Base-by-base conservation (phyloP, 1,284 basidiomycete genomes). In the Moesziomyces antarcticus region DNA sequence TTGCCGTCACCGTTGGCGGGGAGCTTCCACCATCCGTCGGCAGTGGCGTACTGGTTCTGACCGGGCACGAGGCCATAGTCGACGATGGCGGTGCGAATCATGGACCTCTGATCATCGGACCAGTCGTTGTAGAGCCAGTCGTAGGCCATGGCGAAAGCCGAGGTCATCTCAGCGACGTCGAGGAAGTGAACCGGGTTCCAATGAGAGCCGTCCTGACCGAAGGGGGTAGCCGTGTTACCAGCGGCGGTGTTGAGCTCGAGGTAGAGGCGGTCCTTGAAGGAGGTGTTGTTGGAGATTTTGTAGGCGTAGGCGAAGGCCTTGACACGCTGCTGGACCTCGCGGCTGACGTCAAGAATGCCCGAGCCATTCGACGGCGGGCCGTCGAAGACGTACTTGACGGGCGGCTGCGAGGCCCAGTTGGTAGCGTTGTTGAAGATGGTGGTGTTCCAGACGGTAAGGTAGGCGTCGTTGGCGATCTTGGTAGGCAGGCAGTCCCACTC, bases 121-220 rank as follows among this genome's bases (percentile, higher is more conserved):
- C 93, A 97, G 61, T 89, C 87, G 62, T 96, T 91, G 85, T 97
- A 91, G 56, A 99, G 85, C 88, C 88, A 99, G 85, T 99, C 97
- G 82, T 98, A 99, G 2, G 91, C 97, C 76, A 97, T 92, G 37
- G 89, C 81, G 57, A 81, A 82, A 16, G 81, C 81, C 3, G 81
- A 72, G 27, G 90, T 91, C 81, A 97, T 88, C 85, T 99, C 97
- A 21, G 90, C 96, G 9, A 91, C 87, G 85, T 99, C 97, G 60
- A 99, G 91, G 89, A 98, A 99, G 86, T 99, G 97, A 3, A 60
- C 75, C 3, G 90, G 87, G 85, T 97, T 96, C 94, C 94, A 97
- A 79, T 52, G 73, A 16, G 59, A 51, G 52, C 68, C 68, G 54
- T 91, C 91, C 90, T 78, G 62, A n/a, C 57, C 64, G 27, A 66